A percentile compares a stretch with the other conserved stretches of the same genome.
Conservation (phyloP, 2,329 filamentous ascomycete genomes). For the Penicillium glabrum region DNA sequence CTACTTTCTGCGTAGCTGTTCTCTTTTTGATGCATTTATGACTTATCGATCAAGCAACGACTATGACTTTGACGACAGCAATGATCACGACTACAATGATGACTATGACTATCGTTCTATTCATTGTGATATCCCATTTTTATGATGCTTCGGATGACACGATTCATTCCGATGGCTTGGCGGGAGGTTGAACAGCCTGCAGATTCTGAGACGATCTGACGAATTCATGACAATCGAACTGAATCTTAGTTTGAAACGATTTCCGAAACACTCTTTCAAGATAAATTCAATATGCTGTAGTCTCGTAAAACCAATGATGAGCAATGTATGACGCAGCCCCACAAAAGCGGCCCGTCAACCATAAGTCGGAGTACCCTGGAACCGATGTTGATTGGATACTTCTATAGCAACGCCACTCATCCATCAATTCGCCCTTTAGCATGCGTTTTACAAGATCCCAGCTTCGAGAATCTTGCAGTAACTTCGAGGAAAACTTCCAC, state of each 20-base stretch:
- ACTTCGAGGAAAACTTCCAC: not conserved
- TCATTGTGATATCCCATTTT: not conserved
- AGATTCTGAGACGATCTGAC: not conserved
- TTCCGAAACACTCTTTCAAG: no score
- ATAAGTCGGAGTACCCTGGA: not conserved
- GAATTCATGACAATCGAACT: not conserved
- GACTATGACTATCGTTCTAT: not conserved
- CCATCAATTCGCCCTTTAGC: not conserved
- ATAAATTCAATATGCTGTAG: no score
- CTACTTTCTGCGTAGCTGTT: not conserved
- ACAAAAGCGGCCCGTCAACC: not conserved
- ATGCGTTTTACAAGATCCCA: not conserved
- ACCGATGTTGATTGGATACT: not conserved
- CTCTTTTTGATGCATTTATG: not conserved
- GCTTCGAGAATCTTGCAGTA: no score
- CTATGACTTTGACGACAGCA: not conserved
- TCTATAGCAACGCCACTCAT: not conserved
- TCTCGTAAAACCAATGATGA: no score
- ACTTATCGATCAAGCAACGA: not conserved
- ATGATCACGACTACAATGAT: not conserved
- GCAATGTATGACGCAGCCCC: not conserved
- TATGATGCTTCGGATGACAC: not conserved
- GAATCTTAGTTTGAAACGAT: not conserved
- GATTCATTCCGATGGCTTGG: not conserved
- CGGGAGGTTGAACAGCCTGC: not conserved